Conservation (phyloP, 2,329 filamentous ascomycete species). For the Colletotrichum aenigma region DNA sequence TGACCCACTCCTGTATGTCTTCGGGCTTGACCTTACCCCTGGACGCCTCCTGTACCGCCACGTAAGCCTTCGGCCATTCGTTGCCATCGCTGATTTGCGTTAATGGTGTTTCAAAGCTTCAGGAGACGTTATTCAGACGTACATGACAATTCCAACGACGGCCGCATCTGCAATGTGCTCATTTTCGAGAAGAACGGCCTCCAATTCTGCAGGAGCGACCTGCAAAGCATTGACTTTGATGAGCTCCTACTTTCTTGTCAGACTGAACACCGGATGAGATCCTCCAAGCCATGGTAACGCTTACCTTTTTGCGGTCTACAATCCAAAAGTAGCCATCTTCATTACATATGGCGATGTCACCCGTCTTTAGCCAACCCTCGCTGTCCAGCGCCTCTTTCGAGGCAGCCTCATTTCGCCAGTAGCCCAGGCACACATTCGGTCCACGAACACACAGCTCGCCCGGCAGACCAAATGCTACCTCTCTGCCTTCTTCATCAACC, state of each 20-base stretch:
- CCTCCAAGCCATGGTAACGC: not conserved
- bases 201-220: conserved; percentile 64
- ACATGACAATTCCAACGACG: conserved; percentile 56
- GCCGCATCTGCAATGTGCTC: conserved; percentile 59
- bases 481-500: conserved; percentile 55
- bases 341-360: conserved; percentile 58
- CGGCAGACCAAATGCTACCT: conserved; percentile 49
- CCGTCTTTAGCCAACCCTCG: conserved; percentile 64
- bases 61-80: conserved; percentile 59
- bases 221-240: conserved; percentile 65
- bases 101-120: not conserved
- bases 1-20: conserved; percentile 56
- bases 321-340: conserved; percentile 50
- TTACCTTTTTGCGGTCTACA: conserved; percentile 52
- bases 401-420: conserved; percentile 61
- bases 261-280: not conserved
- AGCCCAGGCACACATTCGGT: conserved; percentile 63
- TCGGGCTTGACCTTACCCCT: conserved; percentile 49
- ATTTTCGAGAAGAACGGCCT: conserved; percentile 55
- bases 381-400: conserved; percentile 53
- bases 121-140: conserved; percentile 22
- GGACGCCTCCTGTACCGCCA: conserved; percentile 50
- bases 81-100: conserved; percentile 40
- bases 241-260: conserved; percentile 45
- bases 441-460: conserved; percentile 60